Percentiles rank a stretch among this genome's conserved stretches.
These are phyloP conservation scores for Chlorella variabilis DNA, from an alignment of 163 green algal genomes.

Conservation along the genomic window DNA sequence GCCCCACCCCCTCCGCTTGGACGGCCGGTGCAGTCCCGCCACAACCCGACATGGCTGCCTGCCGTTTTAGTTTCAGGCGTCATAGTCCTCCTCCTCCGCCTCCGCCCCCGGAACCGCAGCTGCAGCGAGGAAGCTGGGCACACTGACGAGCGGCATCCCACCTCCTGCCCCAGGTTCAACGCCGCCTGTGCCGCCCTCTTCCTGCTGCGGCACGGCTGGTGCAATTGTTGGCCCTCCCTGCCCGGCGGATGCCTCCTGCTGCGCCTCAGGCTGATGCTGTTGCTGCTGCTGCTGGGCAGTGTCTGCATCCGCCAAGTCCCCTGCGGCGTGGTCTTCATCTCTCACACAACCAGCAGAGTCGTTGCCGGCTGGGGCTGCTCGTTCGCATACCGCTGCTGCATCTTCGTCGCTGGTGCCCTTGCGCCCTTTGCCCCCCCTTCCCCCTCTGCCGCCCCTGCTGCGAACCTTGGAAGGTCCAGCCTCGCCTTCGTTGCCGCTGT, in stretches of 20 bases:
- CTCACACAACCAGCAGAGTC: too few relatives aligned
- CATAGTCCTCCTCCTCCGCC: slow-evolving; percentile 33
- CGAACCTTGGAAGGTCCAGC: neutral
- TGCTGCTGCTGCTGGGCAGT: slow-evolving; percentile 16
- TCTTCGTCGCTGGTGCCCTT: neutral
- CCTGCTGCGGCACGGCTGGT: too few relatives aligned
- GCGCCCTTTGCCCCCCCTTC: neutral
- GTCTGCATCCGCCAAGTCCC: too few relatives aligned
- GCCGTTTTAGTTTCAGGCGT: too few relatives aligned
- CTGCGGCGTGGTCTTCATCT: too few relatives aligned
- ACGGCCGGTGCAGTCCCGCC: too few relatives aligned
- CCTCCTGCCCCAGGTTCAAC: neutral
- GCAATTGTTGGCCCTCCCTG: too few relatives aligned
- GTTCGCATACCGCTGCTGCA: neutral
- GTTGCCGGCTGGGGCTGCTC: neutral
- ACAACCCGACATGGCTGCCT: too few relatives aligned
- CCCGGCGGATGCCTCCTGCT: too few relatives aligned
- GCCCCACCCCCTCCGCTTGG: too few relatives aligned
- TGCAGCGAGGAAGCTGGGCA: slow-evolving; percentile 5
- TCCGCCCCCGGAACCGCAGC: neutral
- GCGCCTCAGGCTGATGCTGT: neutral
- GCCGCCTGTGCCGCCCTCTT: neutral
- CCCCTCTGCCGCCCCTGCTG: neutral
- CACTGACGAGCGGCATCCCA: neutral
- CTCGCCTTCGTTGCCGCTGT: neutral